A percentile compares a stretch with the other conserved stretches of the same genome.
phyloP scores from a whole-genome alignment of 1,139 yeast species.

The Meyerozyma carpophila region DNA sequence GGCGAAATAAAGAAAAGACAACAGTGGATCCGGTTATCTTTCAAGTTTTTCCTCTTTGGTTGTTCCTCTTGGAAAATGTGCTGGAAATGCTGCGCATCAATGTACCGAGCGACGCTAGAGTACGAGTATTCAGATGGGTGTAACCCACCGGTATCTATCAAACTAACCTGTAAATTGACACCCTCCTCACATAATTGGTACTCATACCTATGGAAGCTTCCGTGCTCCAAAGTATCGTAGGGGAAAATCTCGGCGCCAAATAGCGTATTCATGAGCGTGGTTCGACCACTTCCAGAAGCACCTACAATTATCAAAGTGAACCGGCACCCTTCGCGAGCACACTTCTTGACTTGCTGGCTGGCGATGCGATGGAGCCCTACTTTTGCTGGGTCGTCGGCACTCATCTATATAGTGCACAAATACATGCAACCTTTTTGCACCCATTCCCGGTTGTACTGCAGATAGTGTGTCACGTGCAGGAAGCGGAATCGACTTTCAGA shows the following conservation, averaged over 20 bases:
- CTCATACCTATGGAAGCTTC: background rate
- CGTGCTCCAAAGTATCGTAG: background rate
- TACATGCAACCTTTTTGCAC: background rate
- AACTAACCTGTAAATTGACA: slow-evolving; percentile 16
- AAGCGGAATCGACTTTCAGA: no score
- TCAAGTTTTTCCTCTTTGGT: slow-evolving; percentile 47
- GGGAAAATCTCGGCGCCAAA: background rate
- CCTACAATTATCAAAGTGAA: background rate
- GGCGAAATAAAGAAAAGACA: slow-evolving; percentile 73
- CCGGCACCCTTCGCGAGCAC: background rate
- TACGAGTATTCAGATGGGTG: background rate
- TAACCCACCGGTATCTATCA: slow-evolving; percentile 42
- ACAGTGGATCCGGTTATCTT: slow-evolving; percentile 66
- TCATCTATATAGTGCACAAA: background rate
- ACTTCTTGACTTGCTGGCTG: background rate
- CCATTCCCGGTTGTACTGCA: background rate
- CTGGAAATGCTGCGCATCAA: slow-evolving; percentile 11
- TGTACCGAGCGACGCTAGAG: slow-evolving; percentile 4
- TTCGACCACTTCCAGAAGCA: slow-evolving; percentile 1
- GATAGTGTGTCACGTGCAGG: no score
- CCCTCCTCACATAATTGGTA: slow-evolving; percentile 8
- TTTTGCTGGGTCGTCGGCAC: background rate
- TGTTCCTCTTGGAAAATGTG: slow-evolving; percentile 34
- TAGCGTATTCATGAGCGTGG: slow-evolving; percentile 1
- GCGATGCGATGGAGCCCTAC: background rate